Evolutionary conservation across 495 filamentous ascomycete genomes (phyloP), one percentile per base, ranked within the genome.

Genomic region (Trichoderma erinaceum): DNA sequence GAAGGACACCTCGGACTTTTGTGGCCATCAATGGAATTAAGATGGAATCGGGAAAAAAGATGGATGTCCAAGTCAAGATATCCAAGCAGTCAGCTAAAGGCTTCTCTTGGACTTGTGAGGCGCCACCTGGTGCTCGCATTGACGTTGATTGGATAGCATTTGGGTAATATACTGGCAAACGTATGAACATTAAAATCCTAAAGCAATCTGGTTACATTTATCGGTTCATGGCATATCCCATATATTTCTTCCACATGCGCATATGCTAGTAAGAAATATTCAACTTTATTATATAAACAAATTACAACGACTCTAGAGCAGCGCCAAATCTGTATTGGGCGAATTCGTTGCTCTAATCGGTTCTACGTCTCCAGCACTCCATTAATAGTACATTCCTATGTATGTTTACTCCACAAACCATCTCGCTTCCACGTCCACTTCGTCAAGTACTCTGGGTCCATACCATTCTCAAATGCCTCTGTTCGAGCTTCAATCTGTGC

Each of bases 381-480:
- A 38, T 38, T 38, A 38, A 7, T 38, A 38, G 35, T 38, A 38
- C 35, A 38, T 11, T 46, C 12, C 43, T 46, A 46, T 1, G 43
- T 46, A 46, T 46, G 43, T 18, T 46, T 46, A 12, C 43, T 46
- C 70, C 75, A 77, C 66, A 72, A 29, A 16, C 73, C 71, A 46
- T 68, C 68, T 50, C 76, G 84, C 6, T 86, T 82, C 88, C 88
- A 92, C 16, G 70, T 77, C 89, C 89, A 92, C 21, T 85, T 80
- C 29, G 80, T 84, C 71, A 90, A 81, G 44, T 86, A 78, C n/a
- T 85, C 78, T 41, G 87, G 87, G 77, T 91, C 89, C 65, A 90
- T 71, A 13, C 89, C 89, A 63, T 84, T 78, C 76, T 89, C 84
- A 73, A 82, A 90, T 0, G 89, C 88, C 74, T 83, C 80, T 27